Evolutionary conservation across 2,329 filamentous ascomycete genomes (phyloP), one percentile per base, ranked within the genome.

Genomic region (Arthrobotrys megalospora): DNA sequence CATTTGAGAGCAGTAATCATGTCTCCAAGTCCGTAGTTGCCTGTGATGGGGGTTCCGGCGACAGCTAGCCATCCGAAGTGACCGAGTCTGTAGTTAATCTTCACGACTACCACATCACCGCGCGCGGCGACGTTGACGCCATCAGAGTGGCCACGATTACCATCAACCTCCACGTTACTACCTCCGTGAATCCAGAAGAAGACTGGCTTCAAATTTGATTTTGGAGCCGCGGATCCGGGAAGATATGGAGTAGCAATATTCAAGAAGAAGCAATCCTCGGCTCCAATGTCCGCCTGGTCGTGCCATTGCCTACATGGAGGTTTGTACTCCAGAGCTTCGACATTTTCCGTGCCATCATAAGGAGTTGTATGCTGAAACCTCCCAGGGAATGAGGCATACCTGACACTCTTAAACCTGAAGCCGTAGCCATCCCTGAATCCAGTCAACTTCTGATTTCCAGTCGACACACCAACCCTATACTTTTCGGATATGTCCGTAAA

Each of bases 11-110:
- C 78, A 80, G 92, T 87, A 36, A 91, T 87, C 81, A 94, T 91
- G 81, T 95, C 92, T 0, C 92, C 86, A 2, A 93, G 86, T 2
- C 92, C 92, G 1, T 93, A 83, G 82, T 94, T 95, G 1, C 90
- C 84, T 0, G 72, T 76, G 6, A 76, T 52, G 16, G 72, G 48
- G 1, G 72, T 76, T 45, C 65, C 65, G 19, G 70, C 41, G 4
- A 76, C 34, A 6, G 72, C 64, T 8, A 76, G 41, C 55, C 55
- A 76, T 43, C 72, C 72, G 16, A 50, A 70, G 38, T 76, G 58
- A 12, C 65, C 72, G 16, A 76, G 45, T 47, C 72, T 64, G 34
- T 76, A 76, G 82, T 85, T 84, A 69, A 85, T 83, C 1, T 83
- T 84, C 8, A 85, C 81, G 0, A 83, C 84, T 0, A 78, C 75